A percentile compares a stretch with the other conserved stretches of the same genome.
Conservation (phyloP, 2,329 filamentous ascomycete genomes). For the Fusarium succisae region DNA sequence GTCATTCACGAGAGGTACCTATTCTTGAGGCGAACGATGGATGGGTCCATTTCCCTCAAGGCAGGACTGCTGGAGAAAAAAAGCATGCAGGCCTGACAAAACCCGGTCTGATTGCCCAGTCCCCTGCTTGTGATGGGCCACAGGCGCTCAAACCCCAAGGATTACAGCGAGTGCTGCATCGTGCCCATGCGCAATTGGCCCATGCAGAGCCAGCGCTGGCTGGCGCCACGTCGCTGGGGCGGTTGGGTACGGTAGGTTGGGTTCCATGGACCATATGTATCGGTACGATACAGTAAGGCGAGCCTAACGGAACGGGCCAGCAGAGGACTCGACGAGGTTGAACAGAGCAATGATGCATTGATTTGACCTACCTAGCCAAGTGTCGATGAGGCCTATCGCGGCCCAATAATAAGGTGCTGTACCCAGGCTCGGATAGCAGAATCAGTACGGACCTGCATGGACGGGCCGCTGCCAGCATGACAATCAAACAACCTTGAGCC, state of each 20-base stretch:
- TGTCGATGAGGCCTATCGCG: slow-evolving; percentile 40
- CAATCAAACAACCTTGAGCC: slow-evolving; percentile 12
- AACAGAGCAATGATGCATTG: slow-evolving; percentile 29
- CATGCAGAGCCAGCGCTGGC: slow-evolving; percentile 35
- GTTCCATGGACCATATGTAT: slow-evolving; percentile 19
- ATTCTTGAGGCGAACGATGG: slow-evolving; percentile 31
- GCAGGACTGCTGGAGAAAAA: slow-evolving; percentile 22
- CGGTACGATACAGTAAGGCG: slow-evolving; percentile 31
- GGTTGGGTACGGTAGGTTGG: slow-evolving; percentile 33
- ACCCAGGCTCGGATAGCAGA: slow-evolving; percentile 18
- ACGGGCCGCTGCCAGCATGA: slow-evolving; percentile 37
- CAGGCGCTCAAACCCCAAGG: slow-evolving; percentile 34
- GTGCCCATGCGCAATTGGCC: slow-evolving; percentile 46
- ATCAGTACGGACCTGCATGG: slow-evolving; percentile 35
- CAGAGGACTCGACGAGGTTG: slow-evolving; percentile 27
- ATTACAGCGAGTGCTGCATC: slow-evolving; percentile 36
- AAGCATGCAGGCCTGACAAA: slow-evolving; percentile 42
- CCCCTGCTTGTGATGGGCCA: slow-evolving; percentile 39
- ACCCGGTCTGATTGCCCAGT: slow-evolving; percentile 25
- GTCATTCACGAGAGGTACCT: slow-evolving; percentile 41
- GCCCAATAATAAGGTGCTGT: slow-evolving; percentile 39
- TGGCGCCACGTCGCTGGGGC: slow-evolving; percentile 45
- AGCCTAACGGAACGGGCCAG: slow-evolving; percentile 31
- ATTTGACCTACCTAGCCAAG: slow-evolving; percentile 13
- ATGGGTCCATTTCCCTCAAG: slow-evolving; percentile 29